Evolutionary conservation across 2,329 filamentous ascomycete species (phyloP).

Genomic region (Colletotrichum viniferum): DNA sequence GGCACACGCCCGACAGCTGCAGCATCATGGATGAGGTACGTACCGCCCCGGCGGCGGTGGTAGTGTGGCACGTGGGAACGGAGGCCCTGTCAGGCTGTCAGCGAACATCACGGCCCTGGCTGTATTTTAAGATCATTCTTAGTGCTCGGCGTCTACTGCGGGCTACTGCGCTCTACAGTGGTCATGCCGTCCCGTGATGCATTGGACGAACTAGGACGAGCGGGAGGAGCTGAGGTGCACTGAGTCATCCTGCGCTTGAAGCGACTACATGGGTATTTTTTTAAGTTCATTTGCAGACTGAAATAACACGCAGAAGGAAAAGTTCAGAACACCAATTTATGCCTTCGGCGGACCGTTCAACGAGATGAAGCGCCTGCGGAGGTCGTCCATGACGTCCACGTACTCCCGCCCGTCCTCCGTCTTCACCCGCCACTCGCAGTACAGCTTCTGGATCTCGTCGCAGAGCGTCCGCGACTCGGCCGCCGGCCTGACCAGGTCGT

Average conservation of each 20-base stretch:
- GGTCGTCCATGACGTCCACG: constrained; percentile 33
- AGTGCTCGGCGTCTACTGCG: not conserved
- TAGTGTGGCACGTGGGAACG: not conserved
- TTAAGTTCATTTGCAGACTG: not conserved
- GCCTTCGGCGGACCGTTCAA: constrained; percentile 4
- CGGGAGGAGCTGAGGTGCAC: not conserved
- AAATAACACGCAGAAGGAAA: not conserved
- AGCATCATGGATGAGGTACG: not conserved
- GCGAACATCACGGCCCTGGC: not conserved
- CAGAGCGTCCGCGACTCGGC: constrained; percentile 2
- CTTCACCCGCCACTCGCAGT: constrained; percentile 30
- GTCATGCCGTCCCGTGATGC: not conserved
- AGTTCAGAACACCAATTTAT: not conserved
- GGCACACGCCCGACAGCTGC: not conserved
- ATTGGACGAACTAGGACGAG: not conserved
- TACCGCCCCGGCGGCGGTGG: not conserved
- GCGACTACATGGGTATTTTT: not conserved
- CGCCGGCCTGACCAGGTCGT: constrained; percentile 21
- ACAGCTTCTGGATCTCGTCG: constrained; percentile 27
- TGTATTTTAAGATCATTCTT: not conserved
- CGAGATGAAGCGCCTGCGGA: not conserved
- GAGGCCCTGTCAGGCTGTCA: not conserved
- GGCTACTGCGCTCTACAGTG: not conserved
- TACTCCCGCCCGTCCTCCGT: constrained; percentile 34
- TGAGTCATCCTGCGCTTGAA: not conserved